Evolutionary conservation across 2,329 filamentous ascomycete species (phyloP).

Genomic region (Venturiaceae sp.): DNA sequence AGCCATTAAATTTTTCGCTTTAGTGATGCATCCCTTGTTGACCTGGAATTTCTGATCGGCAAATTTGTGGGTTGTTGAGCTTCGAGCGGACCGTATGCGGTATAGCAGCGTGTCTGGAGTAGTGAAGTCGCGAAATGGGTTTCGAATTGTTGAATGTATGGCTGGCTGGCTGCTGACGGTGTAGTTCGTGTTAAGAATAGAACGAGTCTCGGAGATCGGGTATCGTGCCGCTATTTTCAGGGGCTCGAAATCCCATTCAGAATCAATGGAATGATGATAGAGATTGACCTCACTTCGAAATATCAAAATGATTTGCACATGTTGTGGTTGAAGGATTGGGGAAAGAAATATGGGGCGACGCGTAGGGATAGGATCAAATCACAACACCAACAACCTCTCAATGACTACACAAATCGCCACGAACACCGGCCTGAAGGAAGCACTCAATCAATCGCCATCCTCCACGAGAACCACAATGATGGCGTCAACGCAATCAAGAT

Average conservation of each 20-base stretch:
- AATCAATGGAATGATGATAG: too few relatives aligned
- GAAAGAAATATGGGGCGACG: too few relatives aligned
- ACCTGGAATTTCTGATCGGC: too few relatives aligned
- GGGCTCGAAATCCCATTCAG: too few relatives aligned
- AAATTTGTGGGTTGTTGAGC: too few relatives aligned
- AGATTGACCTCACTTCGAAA: too few relatives aligned
- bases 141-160: neutral
- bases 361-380: too few relatives aligned
- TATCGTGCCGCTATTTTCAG: neutral
- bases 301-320: neutral
- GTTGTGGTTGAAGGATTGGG: neutral
- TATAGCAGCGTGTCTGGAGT: too few relatives aligned
- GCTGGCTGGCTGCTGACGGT: neutral
- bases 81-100: too few relatives aligned
- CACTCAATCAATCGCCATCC: neutral
- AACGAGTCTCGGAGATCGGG: neutral
- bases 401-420: neutral
- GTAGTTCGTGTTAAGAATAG: neutral
- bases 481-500: slow-evolving; percentile 1
- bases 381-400: neutral
- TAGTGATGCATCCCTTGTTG: too few relatives aligned
- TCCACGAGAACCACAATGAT: neutral
- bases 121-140: neutral
- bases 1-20: too few relatives aligned
- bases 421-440: neutral